These are phyloP conservation scores for Blattamonas nauphoetae DNA, from an alignment of 78 protist species.

Conservation along the genomic window DNA sequence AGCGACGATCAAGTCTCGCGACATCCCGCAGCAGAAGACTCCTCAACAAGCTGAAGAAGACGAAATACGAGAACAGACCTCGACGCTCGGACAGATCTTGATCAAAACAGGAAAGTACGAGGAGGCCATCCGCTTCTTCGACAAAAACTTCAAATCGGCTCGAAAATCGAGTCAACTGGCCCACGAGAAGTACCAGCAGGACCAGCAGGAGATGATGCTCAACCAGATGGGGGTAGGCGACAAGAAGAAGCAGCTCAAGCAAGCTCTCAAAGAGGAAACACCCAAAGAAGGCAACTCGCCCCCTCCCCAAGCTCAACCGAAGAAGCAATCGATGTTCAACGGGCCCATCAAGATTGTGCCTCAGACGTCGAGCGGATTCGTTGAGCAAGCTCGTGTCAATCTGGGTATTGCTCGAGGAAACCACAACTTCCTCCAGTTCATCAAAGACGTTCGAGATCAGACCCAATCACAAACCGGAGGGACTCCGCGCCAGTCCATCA, in stretches of 20 bases:
- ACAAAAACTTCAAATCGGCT: background rate
- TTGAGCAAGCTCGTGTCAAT: constrained; percentile 2
- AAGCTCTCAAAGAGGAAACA: no score
- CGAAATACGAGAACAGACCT: background rate
- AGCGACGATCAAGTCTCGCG: background rate
- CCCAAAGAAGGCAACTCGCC: no score
- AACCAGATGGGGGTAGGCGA: background rate
- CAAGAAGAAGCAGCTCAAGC: background rate
- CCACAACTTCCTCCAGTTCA: background rate
- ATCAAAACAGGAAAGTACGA: background rate
- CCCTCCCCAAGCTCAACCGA: no score
- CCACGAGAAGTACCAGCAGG: background rate
- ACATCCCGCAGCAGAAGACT: background rate
- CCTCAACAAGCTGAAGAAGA: background rate
- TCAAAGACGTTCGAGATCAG: background rate
- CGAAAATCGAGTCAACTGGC: background rate
- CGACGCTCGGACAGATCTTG: constrained; percentile 2
- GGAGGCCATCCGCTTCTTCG: background rate
- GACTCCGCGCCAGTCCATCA: background rate
- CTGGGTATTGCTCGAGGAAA: background rate
- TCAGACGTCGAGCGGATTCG: background rate
- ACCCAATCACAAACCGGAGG: background rate
- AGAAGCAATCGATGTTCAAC: no score
- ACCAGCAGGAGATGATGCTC: background rate
- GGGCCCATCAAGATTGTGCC: constrained; percentile 1